phyloP scores from a whole-genome alignment of 306 rosid genomes.

The Casuarina glauca region DNA sequence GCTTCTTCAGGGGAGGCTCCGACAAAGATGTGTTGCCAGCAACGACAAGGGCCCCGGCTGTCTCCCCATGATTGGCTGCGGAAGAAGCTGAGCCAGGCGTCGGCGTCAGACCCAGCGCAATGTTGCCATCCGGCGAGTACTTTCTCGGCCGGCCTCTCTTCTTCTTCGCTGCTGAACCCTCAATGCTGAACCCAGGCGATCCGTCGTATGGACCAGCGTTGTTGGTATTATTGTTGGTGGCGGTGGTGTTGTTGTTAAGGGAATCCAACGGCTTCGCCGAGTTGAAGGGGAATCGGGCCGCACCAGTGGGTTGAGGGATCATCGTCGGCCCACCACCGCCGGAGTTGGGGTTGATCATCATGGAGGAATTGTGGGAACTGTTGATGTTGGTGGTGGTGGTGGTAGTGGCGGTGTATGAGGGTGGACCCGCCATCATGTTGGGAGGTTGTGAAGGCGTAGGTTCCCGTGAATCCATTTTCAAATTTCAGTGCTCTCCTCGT shows the following conservation, averaged over 20 bases:
- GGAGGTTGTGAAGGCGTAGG: conserved; percentile 40
- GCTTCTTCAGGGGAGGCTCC: conserved; percentile 57
- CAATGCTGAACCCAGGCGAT: conserved; percentile 48
- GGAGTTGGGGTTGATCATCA: conserved; percentile 53
- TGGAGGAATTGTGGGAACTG: conserved; percentile 24
- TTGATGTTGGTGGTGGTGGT: not conserved
- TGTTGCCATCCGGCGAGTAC: conserved; percentile 69
- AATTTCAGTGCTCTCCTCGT: not conserved
- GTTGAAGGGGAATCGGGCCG: conserved; percentile 65
- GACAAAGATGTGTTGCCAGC: not conserved
- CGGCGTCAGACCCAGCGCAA: conserved; percentile 62
- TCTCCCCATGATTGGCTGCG: conserved; percentile 45
- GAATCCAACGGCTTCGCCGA: conserved; percentile 51
- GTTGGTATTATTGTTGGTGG: not conserved
- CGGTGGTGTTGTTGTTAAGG: not conserved
- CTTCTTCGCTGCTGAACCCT: conserved; percentile 46
- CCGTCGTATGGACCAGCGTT: conserved; percentile 53
- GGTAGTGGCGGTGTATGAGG: conserved; percentile 37
- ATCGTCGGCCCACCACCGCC: conserved; percentile 35
- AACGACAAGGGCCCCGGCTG: conserved; percentile 46
- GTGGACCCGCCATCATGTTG: conserved; percentile 49
- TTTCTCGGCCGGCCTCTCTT: conserved; percentile 95
- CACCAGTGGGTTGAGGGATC: conserved; percentile 40
- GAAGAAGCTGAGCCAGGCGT: conserved; percentile 47
- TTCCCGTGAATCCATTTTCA: conserved; percentile 72